These are phyloP conservation scores for Dicorynia guianensis DNA, from an alignment of 306 rosid genomes.

Conservation along the genomic window DNA sequence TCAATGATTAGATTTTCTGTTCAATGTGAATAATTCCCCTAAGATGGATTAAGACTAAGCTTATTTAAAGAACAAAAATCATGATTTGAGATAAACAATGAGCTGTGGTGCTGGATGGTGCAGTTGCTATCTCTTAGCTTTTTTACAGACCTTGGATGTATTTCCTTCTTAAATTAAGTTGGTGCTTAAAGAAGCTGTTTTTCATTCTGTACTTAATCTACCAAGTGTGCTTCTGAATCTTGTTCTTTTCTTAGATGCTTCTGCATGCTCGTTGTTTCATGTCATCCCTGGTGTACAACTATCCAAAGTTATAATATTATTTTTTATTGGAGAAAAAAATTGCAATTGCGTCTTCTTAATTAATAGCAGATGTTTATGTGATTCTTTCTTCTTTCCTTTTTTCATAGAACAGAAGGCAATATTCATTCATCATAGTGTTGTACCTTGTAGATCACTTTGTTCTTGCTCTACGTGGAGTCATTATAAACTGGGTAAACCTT, in stretches of 20 bases:
- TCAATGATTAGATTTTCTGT: slow-evolving; percentile 20
- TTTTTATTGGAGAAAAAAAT: no score
- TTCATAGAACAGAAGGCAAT: slow-evolving; percentile 11
- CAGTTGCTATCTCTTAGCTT: slow-evolving; percentile 19
- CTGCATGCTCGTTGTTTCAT: slow-evolving; percentile 25
- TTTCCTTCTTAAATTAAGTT: slow-evolving; percentile 28
- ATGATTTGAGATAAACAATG: slow-evolving; percentile 23
- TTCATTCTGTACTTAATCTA: slow-evolving; percentile 24
- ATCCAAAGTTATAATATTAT: no score
- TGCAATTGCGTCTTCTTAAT: slow-evolving; percentile 7
- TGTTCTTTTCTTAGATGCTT: background rate
- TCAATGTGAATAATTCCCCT: background rate
- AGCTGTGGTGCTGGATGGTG: slow-evolving; percentile 32
- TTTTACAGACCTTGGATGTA: slow-evolving; percentile 1
- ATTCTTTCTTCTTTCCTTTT: slow-evolving; percentile 13
- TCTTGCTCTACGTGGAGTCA: slow-evolving; percentile 26
- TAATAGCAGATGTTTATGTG: slow-evolving; percentile 22
- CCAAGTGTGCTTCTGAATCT: slow-evolving; percentile 11
- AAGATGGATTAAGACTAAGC: slow-evolving; percentile 23
- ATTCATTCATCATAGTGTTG: background rate
- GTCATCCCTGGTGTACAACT: background rate
- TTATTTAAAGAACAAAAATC: slow-evolving; percentile 31
- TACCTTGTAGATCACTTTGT: slow-evolving; percentile 12
- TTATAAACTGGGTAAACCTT: slow-evolving; percentile 4
- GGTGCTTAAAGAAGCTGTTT: slow-evolving; percentile 25